phyloP scores from a whole-genome alignment of 2,329 filamentous ascomycete genomes.

The Alternaria ethzedia region DNA sequence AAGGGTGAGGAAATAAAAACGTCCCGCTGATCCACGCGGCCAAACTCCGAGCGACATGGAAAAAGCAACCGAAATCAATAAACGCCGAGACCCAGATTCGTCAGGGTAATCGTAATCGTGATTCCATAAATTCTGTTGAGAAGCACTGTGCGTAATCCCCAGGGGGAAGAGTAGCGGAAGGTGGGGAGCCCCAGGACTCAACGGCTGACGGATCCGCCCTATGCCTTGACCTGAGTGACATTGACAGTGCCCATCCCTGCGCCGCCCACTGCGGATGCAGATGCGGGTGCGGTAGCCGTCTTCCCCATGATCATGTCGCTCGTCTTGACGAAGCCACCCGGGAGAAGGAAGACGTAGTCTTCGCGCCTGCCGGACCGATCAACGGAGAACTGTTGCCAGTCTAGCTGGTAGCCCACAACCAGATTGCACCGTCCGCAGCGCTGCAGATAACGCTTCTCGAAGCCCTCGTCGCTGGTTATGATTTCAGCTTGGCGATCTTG shows the following conservation, averaged over 20 bases:
- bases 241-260: slow-evolving; percentile 21
- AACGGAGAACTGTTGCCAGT: slow-evolving; percentile 56
- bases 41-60: not conserved
- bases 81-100: not conserved
- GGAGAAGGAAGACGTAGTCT: slow-evolving; percentile 66
- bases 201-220: slow-evolving; percentile 1
- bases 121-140: not conserved
- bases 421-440: slow-evolving; percentile 67
- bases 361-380: slow-evolving; percentile 46
- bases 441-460: slow-evolving; percentile 68
- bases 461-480: slow-evolving; percentile 65
- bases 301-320: slow-evolving; percentile 59
- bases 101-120: not conserved
- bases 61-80: slow-evolving; percentile 2
- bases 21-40: not conserved
- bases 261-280: slow-evolving; percentile 7
- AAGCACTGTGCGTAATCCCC: not conserved
- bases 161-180: not conserved
- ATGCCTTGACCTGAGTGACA: slow-evolving; percentile 34
- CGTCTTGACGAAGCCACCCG: slow-evolving; percentile 65
- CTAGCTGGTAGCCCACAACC: slow-evolving; percentile 68
- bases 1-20: not conserved
- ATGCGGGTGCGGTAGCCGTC: slow-evolving; percentile 9
- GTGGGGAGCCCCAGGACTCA: slow-evolving; percentile 1
- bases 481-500: slow-evolving; percentile 59